A percentile compares a stretch with the other conserved stretches of the same genome.
Conservation (phyloP, 352 stramenopile genomes). For the Pythium apleroticum region DNA sequence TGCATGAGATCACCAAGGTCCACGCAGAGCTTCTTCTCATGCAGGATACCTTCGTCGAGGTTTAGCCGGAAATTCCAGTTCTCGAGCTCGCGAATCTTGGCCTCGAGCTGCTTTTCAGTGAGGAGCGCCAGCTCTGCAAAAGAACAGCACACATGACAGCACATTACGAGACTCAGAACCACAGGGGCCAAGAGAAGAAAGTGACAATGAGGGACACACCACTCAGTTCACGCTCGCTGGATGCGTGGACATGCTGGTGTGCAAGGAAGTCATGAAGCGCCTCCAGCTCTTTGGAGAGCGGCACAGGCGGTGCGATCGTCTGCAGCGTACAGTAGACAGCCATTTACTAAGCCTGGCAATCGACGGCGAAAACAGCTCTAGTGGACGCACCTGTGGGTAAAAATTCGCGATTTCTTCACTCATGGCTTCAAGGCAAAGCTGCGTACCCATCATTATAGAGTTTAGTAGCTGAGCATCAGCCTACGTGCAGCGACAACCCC, state of each 20-base stretch:
- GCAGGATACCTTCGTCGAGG: constrained; percentile 60
- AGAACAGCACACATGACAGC: neutral
- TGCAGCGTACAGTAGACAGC: constrained; percentile 18
- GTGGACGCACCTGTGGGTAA: constrained; percentile 16
- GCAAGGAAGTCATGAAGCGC: constrained; percentile 58
- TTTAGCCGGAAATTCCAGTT: constrained; percentile 85
- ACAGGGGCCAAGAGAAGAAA: no score
- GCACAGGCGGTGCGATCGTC: constrained; percentile 50
- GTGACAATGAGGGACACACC: constrained; percentile 22
- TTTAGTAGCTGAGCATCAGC: neutral
- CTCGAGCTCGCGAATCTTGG: constrained; percentile 72
- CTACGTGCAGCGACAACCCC: neutral
- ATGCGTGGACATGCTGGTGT: constrained; percentile 38
- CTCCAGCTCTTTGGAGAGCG: constrained; percentile 54
- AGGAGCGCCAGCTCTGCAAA: constrained; percentile 44
- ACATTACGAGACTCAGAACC: no score
- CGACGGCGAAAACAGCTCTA: neutral
- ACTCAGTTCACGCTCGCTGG: constrained; percentile 43
- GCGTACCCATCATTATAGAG: no score
- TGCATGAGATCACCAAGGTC: neutral
- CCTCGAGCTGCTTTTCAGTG: constrained; percentile 67
- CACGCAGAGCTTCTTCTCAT: neutral
- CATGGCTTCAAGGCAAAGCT: neutral
- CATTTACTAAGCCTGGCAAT: neutral
- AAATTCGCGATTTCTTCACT: constrained; percentile 25